Percentiles rank a stretch among this genome's conserved stretches.
Conservation (phyloP, 495 filamentous ascomycete genomes). For the Hypomontagnella submonticulosa region DNA sequence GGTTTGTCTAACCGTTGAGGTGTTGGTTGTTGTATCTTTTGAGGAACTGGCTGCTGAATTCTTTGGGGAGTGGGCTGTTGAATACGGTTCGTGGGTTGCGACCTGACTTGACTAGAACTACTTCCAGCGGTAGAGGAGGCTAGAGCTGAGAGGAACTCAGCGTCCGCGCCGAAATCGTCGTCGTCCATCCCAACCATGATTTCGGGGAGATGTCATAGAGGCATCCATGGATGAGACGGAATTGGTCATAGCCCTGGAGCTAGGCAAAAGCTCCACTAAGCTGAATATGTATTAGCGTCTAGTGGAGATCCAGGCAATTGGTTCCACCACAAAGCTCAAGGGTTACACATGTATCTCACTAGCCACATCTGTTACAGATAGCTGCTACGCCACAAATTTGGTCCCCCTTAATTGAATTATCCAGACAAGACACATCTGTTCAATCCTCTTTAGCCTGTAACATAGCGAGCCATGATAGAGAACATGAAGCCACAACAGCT, state of each 20-base stretch:
- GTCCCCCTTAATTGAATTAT: constrained; percentile 32
- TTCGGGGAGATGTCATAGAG: not conserved
- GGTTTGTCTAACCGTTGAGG: constrained; percentile 59
- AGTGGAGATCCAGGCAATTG: not conserved
- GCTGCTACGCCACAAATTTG: constrained; percentile 25
- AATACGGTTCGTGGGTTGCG: constrained; percentile 47
- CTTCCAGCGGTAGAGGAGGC: constrained; percentile 54
- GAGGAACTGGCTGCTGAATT: constrained; percentile 54
- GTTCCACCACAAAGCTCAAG: not conserved
- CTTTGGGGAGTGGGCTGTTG: constrained; percentile 46
- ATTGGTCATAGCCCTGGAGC: not conserved
- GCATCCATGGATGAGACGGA: no score
- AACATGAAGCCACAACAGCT: constrained; percentile 41
- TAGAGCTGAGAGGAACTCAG: constrained; percentile 65
- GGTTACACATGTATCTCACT: not conserved
- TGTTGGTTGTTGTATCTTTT: constrained; percentile 57
- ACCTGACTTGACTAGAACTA: constrained; percentile 32
- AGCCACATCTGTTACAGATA: constrained; percentile 13
- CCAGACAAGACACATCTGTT: constrained; percentile 31
- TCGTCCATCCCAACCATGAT: constrained; percentile 57
- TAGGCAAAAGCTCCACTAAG: constrained; percentile 11
- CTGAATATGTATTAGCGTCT: constrained; percentile 18
- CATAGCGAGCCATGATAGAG: constrained; percentile 1
- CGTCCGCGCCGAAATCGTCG: constrained; percentile 69
- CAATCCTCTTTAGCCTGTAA: constrained; percentile 31